Evolutionary conservation across 2,329 filamentous ascomycete genomes (phyloP).

Genomic region (Fragosphaeria purpurea): DNA sequence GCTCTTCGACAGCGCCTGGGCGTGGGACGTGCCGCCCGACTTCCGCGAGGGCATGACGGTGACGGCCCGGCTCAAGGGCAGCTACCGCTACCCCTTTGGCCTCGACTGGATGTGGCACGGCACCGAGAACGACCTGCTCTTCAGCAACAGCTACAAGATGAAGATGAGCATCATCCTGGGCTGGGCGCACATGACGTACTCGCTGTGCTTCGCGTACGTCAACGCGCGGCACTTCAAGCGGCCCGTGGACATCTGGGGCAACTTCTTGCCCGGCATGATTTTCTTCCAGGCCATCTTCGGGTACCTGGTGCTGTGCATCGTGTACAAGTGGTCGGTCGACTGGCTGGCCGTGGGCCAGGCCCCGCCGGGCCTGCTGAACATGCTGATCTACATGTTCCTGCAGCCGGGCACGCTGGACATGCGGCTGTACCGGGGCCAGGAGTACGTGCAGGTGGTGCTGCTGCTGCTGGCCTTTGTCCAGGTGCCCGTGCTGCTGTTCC

Average conservation of each 20-base stretch:
- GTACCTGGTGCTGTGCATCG: conserved; percentile 84
- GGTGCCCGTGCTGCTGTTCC: conserved; percentile 81
- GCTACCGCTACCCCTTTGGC: conserved; percentile 89
- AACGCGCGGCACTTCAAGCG: conserved; percentile 94
- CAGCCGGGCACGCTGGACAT: conserved; percentile 67
- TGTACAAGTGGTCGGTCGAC: conserved; percentile 95
- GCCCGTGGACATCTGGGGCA: conserved; percentile 91
- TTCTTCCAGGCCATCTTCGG: conserved; percentile 99
- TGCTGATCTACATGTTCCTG: conserved; percentile 99
- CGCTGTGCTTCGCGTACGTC: conserved; percentile 81
- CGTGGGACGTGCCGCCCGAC: conserved; percentile 57
- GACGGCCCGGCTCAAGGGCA: conserved; percentile 52
- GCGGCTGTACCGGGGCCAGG: conserved; percentile 70
- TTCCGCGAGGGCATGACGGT: conserved; percentile 56
- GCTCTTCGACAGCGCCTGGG: conserved; percentile 82
- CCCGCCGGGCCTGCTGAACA: conserved; percentile 88
- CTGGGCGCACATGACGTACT: conserved; percentile 99
- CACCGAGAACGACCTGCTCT: conserved; percentile 87
- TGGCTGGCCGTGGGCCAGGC: conserved; percentile 58
- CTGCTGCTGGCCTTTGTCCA: conserved; percentile 74
- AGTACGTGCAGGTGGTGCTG: conserved; percentile 62
- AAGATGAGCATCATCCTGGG: conserved; percentile 97
- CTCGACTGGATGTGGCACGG: conserved; percentile 96
- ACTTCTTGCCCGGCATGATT: conserved; percentile 96
- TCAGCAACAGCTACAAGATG: conserved; percentile 99